Evolutionary conservation across 768 basidiomycete species (phyloP).

Genomic region (Suillus fuscotomentosus): DNA sequence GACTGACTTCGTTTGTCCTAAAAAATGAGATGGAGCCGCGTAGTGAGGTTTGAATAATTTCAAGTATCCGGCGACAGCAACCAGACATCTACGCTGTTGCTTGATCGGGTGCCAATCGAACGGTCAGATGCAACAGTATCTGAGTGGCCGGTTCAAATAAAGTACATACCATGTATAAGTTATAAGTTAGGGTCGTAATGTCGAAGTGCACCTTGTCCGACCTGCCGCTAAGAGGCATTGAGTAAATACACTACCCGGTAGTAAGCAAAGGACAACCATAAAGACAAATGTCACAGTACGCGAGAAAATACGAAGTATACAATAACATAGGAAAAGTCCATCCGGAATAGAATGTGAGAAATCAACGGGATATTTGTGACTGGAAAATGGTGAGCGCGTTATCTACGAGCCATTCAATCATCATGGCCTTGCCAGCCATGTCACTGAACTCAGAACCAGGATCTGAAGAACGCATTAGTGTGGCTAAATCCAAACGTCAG

Average conservation of each 20-base stretch:
- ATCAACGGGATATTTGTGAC: constrained; percentile 15
- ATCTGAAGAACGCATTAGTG: constrained; percentile 88
- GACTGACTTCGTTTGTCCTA: neutral
- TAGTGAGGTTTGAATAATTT: neutral
- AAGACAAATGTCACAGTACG: neutral
- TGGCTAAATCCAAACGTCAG: constrained; percentile 55
- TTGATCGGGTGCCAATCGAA: neutral
- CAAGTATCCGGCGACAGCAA: neutral
- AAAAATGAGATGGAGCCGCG: neutral
- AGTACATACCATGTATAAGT: neutral
- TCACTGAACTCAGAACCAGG: constrained; percentile 90
- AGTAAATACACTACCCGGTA: neutral
- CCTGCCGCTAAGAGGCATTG: neutral
- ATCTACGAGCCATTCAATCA: constrained; percentile 94
- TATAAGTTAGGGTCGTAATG: neutral
- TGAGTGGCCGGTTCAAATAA: neutral
- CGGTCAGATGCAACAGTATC: neutral
- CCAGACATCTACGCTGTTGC: neutral
- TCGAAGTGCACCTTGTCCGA: neutral
- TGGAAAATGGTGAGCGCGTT: constrained; percentile 64
- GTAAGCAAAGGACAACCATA: neutral
- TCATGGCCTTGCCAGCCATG: constrained; percentile 94
- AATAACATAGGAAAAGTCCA: constrained; percentile 22
- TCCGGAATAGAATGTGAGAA: constrained; percentile 8
- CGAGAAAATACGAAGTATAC: constrained; percentile 22